phyloP scores from a whole-genome alignment of 2,329 filamentous ascomycete species.

The Cephalotrichum gorgonifer region DNA sequence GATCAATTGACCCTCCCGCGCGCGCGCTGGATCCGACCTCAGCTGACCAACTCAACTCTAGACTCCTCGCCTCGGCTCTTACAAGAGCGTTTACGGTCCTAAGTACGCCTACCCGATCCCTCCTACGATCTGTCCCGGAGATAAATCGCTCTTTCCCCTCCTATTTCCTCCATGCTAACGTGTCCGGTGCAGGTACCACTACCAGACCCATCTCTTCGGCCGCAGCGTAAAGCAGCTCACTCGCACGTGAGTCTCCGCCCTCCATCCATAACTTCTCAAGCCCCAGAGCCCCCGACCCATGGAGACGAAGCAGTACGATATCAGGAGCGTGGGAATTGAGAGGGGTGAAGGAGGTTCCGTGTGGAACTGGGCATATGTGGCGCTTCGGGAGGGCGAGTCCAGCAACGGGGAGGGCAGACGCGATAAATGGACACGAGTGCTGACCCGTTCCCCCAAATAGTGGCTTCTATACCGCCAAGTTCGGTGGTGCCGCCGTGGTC shows the following conservation, averaged over 20 bases:
- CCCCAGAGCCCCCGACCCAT: not conserved
- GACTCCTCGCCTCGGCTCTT: constrained; percentile 36
- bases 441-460: constrained; percentile 21
- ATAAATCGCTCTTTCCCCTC: not conserved
- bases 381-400: no score
- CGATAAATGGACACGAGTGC: not conserved
- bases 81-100: constrained; percentile 55
- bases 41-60: constrained; percentile 14
- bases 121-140: no score
- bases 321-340: no score
- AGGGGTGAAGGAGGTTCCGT: no score
- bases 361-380: no score
- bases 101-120: constrained; percentile 38
- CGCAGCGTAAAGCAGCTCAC: constrained; percentile 36
- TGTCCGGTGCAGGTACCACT: constrained; percentile 39
- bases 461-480: constrained; percentile 39
- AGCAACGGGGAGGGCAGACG: no score
- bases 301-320: not conserved
- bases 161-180: constrained; percentile 14
- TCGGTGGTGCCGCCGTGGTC: constrained; percentile 47
- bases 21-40: not conserved
- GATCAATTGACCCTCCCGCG: not conserved
- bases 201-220: constrained; percentile 44
- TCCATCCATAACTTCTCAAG: not conserved
- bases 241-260: constrained; percentile 37